phyloP scores from a whole-genome alignment of 768 basidiomycete genomes.

The Pulveroboletus sp. region DNA sequence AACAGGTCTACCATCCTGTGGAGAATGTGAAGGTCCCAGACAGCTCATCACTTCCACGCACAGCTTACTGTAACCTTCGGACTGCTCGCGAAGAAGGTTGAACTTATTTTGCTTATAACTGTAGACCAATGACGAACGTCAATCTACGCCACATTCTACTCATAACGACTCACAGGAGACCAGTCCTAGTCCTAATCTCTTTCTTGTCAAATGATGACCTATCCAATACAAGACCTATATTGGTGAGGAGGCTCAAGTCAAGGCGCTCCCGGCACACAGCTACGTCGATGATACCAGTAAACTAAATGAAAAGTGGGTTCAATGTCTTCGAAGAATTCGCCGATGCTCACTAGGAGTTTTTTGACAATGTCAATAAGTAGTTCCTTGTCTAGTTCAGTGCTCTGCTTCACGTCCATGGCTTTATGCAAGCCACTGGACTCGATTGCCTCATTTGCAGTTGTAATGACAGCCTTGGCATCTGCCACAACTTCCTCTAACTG shows the following conservation, averaged over 20 bases:
- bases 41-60: slow-evolving; percentile 76
- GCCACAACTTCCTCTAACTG: slow-evolving; percentile 66
- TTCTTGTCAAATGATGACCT: slow-evolving; percentile 66
- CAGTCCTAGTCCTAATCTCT: slow-evolving; percentile 75
- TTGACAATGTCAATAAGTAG: slow-evolving; percentile 54
- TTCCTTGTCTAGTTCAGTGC: slow-evolving; percentile 60
- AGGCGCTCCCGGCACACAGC: slow-evolving; percentile 69
- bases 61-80: slow-evolving; percentile 95
- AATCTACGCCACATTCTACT: not conserved
- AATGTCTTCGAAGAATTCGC: not conserved
- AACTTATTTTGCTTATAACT: slow-evolving; percentile 99
- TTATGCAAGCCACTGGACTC: slow-evolving; percentile 22
- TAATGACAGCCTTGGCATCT: slow-evolving; percentile 47
- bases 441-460: slow-evolving; percentile 24
- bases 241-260: slow-evolving; percentile 58
- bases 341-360: slow-evolving; percentile 48
- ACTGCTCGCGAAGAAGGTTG: slow-evolving; percentile 94
- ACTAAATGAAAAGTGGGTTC: slow-evolving; percentile 36
- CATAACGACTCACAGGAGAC: slow-evolving; percentile 60
- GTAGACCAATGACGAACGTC: slow-evolving; percentile 5
- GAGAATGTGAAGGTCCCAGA: slow-evolving; percentile 70
- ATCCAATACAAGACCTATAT: slow-evolving; percentile 66
- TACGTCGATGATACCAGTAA: slow-evolving; percentile 50
- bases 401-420: slow-evolving; percentile 44
- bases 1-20: slow-evolving; percentile 57